Percentiles rank a stretch among this genome's conserved stretches.
phyloP scores from a whole-genome alignment of 2,329 filamentous ascomycete genomes.

The Diaporthe australafricana region DNA sequence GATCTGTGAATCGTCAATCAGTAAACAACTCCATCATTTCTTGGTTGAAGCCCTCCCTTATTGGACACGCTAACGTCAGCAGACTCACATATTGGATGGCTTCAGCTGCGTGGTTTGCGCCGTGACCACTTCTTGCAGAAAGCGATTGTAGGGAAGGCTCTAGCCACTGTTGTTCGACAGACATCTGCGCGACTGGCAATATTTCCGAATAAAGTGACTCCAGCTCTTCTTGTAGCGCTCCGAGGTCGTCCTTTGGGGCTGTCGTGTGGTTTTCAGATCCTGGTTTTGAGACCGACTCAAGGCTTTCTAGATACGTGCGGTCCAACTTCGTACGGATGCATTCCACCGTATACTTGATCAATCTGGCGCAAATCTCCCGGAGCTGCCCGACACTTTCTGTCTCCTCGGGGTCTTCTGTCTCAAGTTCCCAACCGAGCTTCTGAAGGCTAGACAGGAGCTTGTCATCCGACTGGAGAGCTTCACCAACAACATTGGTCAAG shows the following conservation, averaged over 20 bases:
- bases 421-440: constrained; percentile 72
- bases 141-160: constrained; percentile 67
- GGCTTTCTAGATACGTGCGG: constrained; percentile 63
- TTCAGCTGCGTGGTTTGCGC: constrained; percentile 56
- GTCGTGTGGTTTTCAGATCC: constrained; percentile 34
- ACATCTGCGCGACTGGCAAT: constrained; percentile 77
- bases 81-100: constrained; percentile 64
- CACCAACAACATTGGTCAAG: constrained; percentile 61
- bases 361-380: constrained; percentile 67
- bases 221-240: constrained; percentile 70
- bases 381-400: constrained; percentile 66
- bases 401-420: constrained; percentile 63
- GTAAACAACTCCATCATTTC: no score
- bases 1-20: constrained; percentile 53
- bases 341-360: constrained; percentile 69
- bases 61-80: neutral
- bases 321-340: constrained; percentile 66
- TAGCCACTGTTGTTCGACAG: constrained; percentile 74
- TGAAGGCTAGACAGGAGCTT: constrained; percentile 73
- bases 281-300: constrained; percentile 45
- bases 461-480: constrained; percentile 70
- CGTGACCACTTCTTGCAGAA: constrained; percentile 56
- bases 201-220: constrained; percentile 78
- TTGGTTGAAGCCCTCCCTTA: neutral
- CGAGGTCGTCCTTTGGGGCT: constrained; percentile 54